A percentile compares a stretch with the other conserved stretches of the same genome.
Evolutionary conservation across 352 stramenopile species (phyloP).

Genomic region (Phytopythium sindhum): DNA sequence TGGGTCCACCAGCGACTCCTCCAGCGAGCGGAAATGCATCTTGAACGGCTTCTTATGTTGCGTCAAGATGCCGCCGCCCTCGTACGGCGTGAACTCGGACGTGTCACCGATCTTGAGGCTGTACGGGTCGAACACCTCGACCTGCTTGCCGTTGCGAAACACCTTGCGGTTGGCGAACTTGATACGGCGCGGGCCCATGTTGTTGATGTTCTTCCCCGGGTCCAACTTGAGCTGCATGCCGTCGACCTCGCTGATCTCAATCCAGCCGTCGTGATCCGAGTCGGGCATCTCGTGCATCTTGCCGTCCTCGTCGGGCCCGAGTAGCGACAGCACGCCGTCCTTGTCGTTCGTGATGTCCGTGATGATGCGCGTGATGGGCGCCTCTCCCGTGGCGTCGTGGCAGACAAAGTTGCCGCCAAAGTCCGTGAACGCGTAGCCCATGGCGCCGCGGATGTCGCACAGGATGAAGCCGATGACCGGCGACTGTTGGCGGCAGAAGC

Average conservation of each 20-base stretch:
- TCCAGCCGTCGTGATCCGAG: slow-evolving; percentile 80
- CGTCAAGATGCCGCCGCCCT: slow-evolving; percentile 75
- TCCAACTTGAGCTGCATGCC: slow-evolving; percentile 67
- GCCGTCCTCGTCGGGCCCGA: slow-evolving; percentile 79
- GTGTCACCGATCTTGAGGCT: slow-evolving; percentile 82
- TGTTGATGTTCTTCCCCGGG: slow-evolving; percentile 72
- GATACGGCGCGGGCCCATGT: slow-evolving; percentile 66
- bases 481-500: slow-evolving; percentile 78
- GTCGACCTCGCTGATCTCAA: slow-evolving; percentile 83
- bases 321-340: slow-evolving; percentile 69
- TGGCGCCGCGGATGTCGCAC: slow-evolving; percentile 73
- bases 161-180: slow-evolving; percentile 85
- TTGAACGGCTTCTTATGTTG: slow-evolving; percentile 83
- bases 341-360: slow-evolving; percentile 83
- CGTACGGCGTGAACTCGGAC: slow-evolving; percentile 74
- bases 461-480: slow-evolving; percentile 80
- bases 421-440: slow-evolving; percentile 81
- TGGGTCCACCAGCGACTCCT: slow-evolving; percentile 63
- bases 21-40: slow-evolving; percentile 71
- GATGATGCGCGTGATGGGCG: slow-evolving; percentile 84
- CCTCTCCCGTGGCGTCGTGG: slow-evolving; percentile 78
- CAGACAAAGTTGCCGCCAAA: slow-evolving; percentile 74
- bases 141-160: slow-evolving; percentile 82
- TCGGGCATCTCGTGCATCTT: slow-evolving; percentile 89
- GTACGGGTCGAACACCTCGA: slow-evolving; percentile 84